Conservation (phyloP, 2,329 filamentous ascomycete species). For the Rosellinia necatrix region DNA sequence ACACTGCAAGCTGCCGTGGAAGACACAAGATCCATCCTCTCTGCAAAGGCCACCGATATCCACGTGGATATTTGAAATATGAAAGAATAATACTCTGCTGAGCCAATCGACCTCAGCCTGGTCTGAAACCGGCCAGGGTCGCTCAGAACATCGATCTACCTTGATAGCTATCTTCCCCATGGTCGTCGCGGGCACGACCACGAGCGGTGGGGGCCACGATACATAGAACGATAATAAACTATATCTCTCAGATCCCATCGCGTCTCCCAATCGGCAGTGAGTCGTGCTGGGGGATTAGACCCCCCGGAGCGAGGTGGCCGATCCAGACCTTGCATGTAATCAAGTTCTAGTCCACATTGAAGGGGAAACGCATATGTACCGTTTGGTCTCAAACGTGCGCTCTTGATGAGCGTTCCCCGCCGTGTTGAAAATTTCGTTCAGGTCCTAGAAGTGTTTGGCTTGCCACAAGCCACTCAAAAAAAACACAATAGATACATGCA, state of each 20-base stretch:
- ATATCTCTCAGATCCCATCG: conserved; percentile 10
- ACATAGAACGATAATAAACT: conserved; percentile 21
- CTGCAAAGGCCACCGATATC: conserved; percentile 19
- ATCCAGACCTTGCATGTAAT: conserved; percentile 2
- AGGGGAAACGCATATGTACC: conserved; percentile 2
- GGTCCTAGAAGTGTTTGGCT: conserved; percentile 9
- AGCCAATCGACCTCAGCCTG: conserved; percentile 12
- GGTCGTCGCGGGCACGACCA: neutral
- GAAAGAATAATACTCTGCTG: conserved; percentile 17
- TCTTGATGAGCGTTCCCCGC: conserved; percentile 14
- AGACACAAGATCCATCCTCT: conserved; percentile 25
- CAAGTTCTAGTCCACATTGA: neutral
- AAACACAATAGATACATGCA: conserved; percentile 24
- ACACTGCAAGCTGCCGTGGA: conserved; percentile 26
- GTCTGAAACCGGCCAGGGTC: conserved; percentile 12
- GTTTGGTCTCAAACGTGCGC: conserved; percentile 7
- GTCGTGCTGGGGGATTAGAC: neutral
- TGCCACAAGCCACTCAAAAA: conserved; percentile 17
- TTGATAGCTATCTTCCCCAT: neutral
- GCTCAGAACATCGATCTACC: conserved; percentile 18
- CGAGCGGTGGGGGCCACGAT: conserved; percentile 8
- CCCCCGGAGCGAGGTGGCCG: neutral
- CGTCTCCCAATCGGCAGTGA: neutral
- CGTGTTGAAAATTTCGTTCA: conserved; percentile 7
- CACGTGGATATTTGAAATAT: conserved; percentile 28